These are phyloP conservation scores for Suhomyces choctaworum DNA, from an alignment of 1,139 yeast genomes.

Conservation along the genomic window DNA sequence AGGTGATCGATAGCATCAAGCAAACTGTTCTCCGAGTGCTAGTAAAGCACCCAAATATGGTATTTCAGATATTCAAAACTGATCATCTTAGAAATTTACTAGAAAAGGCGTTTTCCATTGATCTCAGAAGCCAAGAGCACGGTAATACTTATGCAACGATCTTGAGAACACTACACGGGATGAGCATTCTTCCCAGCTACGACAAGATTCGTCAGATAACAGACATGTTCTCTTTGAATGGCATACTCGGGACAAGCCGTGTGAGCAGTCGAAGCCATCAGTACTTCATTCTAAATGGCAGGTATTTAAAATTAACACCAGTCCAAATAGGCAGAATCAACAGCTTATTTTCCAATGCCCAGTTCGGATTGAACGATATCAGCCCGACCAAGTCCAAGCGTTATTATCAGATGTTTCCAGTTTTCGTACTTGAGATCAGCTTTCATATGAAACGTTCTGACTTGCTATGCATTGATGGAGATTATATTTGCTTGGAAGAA, in stretches of 20 bases:
- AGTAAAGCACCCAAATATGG: not conserved
- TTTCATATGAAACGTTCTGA: constrained; percentile 21
- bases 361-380: constrained; percentile 18
- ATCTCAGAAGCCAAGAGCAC: not conserved
- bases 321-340: constrained; percentile 29
- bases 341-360: constrained; percentile 24
- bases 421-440: constrained; percentile 36
- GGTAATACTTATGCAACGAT: constrained; percentile 24
- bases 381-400: constrained; percentile 24
- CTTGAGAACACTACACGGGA: constrained; percentile 23
- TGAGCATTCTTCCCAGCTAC: constrained; percentile 15
- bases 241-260: constrained; percentile 31
- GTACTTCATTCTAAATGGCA: constrained; percentile 47
- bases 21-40: not conserved
- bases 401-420: constrained; percentile 32
- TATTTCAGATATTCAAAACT: not conserved
- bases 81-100: not conserved
- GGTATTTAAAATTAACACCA: constrained; percentile 24
- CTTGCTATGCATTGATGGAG: constrained; percentile 12
- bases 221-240: constrained; percentile 27
- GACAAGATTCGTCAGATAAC: constrained; percentile 24
- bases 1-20: constrained; percentile 23
- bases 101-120: not conserved
- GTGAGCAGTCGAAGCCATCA: constrained; percentile 42
- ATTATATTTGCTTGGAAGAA: not conserved